Evolutionary conservation across 495 filamentous ascomycete genomes (phyloP).

Genomic region (Neurospora tetraspora): DNA sequence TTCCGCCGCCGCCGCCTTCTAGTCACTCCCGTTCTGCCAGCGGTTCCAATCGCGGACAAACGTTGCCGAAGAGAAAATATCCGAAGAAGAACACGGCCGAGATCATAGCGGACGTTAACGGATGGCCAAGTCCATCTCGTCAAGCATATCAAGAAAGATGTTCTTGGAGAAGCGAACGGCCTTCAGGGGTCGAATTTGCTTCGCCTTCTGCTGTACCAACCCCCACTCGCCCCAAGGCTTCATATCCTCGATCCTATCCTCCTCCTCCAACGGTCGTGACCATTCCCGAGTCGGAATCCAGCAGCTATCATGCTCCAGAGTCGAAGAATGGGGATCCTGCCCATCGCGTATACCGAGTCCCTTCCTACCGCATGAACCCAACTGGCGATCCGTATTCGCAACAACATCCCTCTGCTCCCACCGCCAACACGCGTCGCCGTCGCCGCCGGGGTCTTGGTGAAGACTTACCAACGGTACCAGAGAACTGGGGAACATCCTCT

Average conservation of each 20-base stretch:
- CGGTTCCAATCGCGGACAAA: not conserved
- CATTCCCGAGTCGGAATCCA: not conserved
- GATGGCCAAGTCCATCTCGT: not conserved
- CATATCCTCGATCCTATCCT: not conserved
- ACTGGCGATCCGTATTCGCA: not conserved
- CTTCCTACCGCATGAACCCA: not conserved
- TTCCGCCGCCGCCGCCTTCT: not conserved
- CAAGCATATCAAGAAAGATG: not conserved
- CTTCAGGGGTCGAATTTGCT: not conserved
- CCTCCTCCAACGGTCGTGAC: not conserved
- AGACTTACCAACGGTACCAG: not conserved
- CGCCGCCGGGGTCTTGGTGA: not conserved
- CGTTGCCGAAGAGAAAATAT: not conserved
- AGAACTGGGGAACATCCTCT: not conserved
- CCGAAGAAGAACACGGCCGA: not conserved
- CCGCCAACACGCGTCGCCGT: not conserved
- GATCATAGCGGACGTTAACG: accelerated
- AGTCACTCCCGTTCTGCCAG: not conserved
- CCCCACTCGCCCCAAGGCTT: not conserved
- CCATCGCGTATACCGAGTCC: not conserved
- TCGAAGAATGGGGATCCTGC: not conserved
- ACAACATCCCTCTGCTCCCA: accelerated
- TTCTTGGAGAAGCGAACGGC: not conserved
- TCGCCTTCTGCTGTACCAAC: not conserved
- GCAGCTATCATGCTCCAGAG: not conserved